Conservation (phyloP, 1,284 basidiomycete species). For the Puccinia novopanici region DNA sequence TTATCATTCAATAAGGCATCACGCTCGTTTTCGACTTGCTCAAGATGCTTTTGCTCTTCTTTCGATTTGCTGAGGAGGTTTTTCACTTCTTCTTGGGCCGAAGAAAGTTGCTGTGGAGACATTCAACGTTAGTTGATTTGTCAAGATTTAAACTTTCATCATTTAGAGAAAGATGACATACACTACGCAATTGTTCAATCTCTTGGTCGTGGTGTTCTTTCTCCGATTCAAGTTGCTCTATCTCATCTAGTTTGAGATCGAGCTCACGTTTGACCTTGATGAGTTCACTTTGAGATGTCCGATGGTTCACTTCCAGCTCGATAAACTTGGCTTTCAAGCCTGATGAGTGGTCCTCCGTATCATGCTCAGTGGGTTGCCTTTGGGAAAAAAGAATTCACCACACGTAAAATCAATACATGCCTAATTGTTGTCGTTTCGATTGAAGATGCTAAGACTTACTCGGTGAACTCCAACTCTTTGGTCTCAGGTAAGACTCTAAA, state of each 20-base stretch:
- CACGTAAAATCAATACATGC: background rate
- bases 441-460: slow-evolving; percentile 27
- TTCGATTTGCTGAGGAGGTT: background rate
- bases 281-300: slow-evolving; percentile 7
- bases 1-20: background rate
- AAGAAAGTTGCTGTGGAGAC: slow-evolving; percentile 17
- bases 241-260: slow-evolving; percentile 4
- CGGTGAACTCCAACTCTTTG: slow-evolving; percentile 37
- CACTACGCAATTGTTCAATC: slow-evolving; percentile 18
- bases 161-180: background rate
- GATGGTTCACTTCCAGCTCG: slow-evolving; percentile 13
- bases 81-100: slow-evolving; percentile 4
- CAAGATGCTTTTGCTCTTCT: slow-evolving; percentile 2
- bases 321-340: slow-evolving; percentile 23
- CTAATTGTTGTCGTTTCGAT: background rate
- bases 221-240: slow-evolving; percentile 31
- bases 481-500: slow-evolving; percentile 42
- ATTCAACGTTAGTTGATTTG: background rate
- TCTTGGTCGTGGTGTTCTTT: slow-evolving; percentile 16
- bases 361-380: slow-evolving; percentile 8
- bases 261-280: slow-evolving; percentile 24
- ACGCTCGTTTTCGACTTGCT: background rate
- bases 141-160: background rate
- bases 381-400: background rate
- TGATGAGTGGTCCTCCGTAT: slow-evolving; percentile 26